phyloP scores from a whole-genome alignment of 495 filamentous ascomycete species.

The Daldinia loculata region DNA sequence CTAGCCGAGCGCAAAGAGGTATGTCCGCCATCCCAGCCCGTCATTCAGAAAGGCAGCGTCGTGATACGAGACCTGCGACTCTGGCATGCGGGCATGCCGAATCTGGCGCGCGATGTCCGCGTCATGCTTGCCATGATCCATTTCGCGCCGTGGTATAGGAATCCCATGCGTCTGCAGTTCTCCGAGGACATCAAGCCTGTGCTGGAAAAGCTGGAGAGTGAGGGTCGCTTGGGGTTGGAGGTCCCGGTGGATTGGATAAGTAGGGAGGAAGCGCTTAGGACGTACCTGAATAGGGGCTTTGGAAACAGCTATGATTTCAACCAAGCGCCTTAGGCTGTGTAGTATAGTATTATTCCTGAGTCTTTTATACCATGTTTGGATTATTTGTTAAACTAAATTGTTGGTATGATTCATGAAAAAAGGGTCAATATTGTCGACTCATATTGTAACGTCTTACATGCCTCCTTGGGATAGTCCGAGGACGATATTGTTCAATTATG shows the following conservation, averaged over 20 bases:
- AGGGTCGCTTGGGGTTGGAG: conserved; percentile 48
- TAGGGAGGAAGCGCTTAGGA: conserved; percentile 44
- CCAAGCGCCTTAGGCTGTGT: conserved; percentile 39
- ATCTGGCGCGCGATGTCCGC: conserved; percentile 55
- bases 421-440: neutral
- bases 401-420: neutral
- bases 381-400: neutral
- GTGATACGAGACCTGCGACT: conserved; percentile 65
- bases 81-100: conserved; percentile 71
- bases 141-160: conserved; percentile 59
- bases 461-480: neutral
- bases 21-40: conserved; percentile 57
- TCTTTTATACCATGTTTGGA: neutral
- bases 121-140: conserved; percentile 68
- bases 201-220: conserved; percentile 45
- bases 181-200: conserved; percentile 53
- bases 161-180: conserved; percentile 61
- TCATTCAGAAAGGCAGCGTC: conserved; percentile 61
- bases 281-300: conserved; percentile 57
- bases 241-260: conserved; percentile 56
- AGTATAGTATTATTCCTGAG: neutral
- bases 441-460: neutral
- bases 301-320: conserved; percentile 62
- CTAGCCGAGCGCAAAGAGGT: conserved; percentile 52
- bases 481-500: neutral